Conservation (phyloP, 345 rosid genomes). For the Eucalyptus decipiens region DNA sequence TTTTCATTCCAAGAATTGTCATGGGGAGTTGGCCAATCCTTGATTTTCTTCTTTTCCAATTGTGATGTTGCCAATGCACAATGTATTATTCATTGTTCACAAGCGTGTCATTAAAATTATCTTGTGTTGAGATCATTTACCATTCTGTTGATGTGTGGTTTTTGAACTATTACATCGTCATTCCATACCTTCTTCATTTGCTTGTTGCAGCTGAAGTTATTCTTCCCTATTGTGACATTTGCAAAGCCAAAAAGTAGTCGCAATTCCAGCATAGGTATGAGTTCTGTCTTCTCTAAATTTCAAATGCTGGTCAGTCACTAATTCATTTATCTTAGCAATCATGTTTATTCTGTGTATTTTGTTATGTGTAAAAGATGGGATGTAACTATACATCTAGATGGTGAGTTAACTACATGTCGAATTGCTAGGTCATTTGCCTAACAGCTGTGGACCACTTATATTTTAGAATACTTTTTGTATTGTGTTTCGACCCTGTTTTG, state of each 20-base stretch:
- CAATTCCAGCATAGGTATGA: conserved; percentile 93
- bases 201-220: conserved; percentile 65
- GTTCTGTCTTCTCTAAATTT: neutral
- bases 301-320: neutral
- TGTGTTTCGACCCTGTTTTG: neutral
- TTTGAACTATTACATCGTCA: neutral
- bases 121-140: neutral
- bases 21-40: neutral
- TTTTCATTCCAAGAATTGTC: neutral
- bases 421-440: neutral
- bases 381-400: neutral
- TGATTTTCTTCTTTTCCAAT: neutral
- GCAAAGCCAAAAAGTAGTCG: conserved; percentile 99
- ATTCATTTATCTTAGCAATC: neutral
- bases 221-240: conserved; percentile 86
- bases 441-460: neutral
- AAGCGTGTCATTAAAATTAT: neutral
- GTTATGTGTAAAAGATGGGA: neutral
- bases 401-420: neutral
- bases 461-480: neutral
- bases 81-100: neutral
- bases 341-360: neutral
- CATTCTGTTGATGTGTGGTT: neutral
- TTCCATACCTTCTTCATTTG: neutral
- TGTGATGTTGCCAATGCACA: neutral